Percentiles rank a stretch among this genome's conserved stretches.
Evolutionary conservation across 345 rosid species (phyloP).

Genomic region (Lumnitzera littorea): DNA sequence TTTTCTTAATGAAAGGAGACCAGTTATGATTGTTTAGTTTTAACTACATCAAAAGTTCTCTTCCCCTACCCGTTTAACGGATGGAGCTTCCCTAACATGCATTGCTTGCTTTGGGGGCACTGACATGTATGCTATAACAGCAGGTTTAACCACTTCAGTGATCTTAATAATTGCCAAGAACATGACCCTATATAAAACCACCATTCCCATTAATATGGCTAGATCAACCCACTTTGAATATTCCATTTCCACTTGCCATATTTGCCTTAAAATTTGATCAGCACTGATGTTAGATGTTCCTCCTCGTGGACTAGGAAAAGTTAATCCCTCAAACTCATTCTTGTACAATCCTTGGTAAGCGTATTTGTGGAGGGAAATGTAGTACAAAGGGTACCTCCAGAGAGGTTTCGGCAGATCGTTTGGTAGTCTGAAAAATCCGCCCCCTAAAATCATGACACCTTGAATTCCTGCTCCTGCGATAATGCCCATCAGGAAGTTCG

Average conservation of each 20-base stretch:
- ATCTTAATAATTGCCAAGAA: conserved; percentile 8
- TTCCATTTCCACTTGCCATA: conserved; percentile 19
- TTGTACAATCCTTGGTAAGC: conserved; percentile 20
- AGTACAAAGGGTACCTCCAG: conserved; percentile 16
- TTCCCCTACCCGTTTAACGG: not conserved
- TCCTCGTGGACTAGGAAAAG: not conserved
- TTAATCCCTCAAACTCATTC: conserved; percentile 16
- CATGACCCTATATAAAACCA: conserved; percentile 12
- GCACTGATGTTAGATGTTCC: conserved; percentile 1
- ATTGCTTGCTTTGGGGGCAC: not conserved
- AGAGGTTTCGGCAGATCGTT: conserved; percentile 6
- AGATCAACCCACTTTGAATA: conserved; percentile 20
- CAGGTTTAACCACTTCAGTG: conserved; percentile 1
- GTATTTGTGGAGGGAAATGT: conserved; percentile 13
- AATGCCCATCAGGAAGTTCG: conserved; percentile 5
- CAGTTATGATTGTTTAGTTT: too few relatives aligned
- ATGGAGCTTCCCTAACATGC: not conserved
- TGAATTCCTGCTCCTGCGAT: conserved; percentile 2
- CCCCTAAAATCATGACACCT: conserved; percentile 4
- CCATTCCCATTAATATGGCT: conserved; percentile 11
- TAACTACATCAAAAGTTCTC: too few relatives aligned
- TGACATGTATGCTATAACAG: not conserved
- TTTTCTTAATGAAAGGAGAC: too few relatives aligned
- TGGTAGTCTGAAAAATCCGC: conserved; percentile 5
- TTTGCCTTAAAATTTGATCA: conserved; percentile 10